Percentiles rank a stretch among this genome's conserved stretches.
These are phyloP conservation scores for Firmiana major DNA, from an alignment of 345 rosid species.

Conservation along the genomic window DNA sequence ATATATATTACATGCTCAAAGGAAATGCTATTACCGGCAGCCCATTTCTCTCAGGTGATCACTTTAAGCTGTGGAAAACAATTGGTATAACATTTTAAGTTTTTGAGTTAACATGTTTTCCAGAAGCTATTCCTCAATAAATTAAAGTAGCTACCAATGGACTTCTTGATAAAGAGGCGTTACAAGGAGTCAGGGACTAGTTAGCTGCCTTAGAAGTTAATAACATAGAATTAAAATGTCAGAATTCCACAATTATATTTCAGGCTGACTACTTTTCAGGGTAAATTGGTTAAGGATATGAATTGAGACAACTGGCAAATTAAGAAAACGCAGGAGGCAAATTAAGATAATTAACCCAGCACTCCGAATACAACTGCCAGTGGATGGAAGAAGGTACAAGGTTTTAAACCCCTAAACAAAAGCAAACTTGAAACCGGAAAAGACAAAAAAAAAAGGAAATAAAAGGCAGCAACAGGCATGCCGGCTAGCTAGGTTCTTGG, in stretches of 20 bases:
- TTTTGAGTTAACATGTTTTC: too few relatives aligned
- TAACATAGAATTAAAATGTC: constrained; percentile 1
- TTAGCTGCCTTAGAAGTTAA: constrained; percentile 6
- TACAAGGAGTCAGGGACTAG: background rate
- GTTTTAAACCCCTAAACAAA: constrained; percentile 24
- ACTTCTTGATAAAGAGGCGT: constrained; percentile 4
- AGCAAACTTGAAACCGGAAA: constrained; percentile 18
- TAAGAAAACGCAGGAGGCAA: constrained; percentile 2
- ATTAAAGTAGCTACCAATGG: background rate
- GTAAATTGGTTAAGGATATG: constrained; percentile 12
- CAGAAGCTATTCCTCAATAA: background rate
- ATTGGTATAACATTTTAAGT: background rate
- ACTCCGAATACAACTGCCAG: constrained; percentile 31
- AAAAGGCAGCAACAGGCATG: constrained; percentile 42
- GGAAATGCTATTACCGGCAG: background rate
- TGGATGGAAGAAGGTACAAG: constrained; percentile 33
- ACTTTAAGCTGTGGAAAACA: background rate
- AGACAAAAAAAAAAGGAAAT: constrained; percentile 24
- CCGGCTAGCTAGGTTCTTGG: constrained; percentile 55
- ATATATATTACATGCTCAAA: background rate
- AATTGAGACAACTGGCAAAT: constrained; percentile 8
- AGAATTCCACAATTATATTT: constrained; percentile 14
- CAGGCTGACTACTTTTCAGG: constrained; percentile 2
- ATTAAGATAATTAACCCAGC: constrained; percentile 6
- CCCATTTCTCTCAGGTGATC: background rate